Evolutionary conservation across 352 stramenopile species (phyloP), one percentile per base, ranked within the genome.

Genomic region (Phytophthora pisi): DNA sequence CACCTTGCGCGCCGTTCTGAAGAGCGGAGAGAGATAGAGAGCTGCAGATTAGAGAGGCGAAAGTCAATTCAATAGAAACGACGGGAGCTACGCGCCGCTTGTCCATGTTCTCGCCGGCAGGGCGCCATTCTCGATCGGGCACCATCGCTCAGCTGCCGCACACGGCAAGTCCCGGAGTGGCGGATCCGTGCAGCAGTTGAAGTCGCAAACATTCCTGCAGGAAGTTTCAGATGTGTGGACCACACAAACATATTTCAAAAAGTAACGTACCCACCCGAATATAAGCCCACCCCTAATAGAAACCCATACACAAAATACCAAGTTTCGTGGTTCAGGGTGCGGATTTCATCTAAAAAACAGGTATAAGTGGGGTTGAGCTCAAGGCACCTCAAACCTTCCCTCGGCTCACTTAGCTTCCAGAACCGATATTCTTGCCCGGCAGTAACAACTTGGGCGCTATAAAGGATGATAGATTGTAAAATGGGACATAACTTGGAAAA

Each of bases 21-120:
- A n/a, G 23, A 23, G 36, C 5, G 18, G 55, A 16, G 55, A 40
- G 3, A 20, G 20, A 20, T 20, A 20, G 20, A 20, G 20, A 24
- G 36, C 13, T 43, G 36, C 3, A 13, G 15, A 7, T 43, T 43
- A 43, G 36, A 1, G 30, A 11, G 30, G 30, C 30, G 30, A 34
- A 10, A 11, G 30, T 9, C 30, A 34, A 34, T 10, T 6, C 30
- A 11, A 34, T n/a, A 4, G 15, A 43, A n/a, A n/a, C 36, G 36
- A 13, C 36, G 7, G 20, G 4, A 18, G 18, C 42, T 49, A 49
- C 70, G 16, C 64, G 89, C 82, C 84, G 81, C 64, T 92, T 92
- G 75, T 92, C 84, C 78, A 92, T 89, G 61, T 90, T 92, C 47
- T 87, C 64, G 11, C 84, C 84, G 38, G 80, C 75, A 26, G 62